Conservation (phyloP, 805 yeast genomes). For the Barnettozyma californica region DNA sequence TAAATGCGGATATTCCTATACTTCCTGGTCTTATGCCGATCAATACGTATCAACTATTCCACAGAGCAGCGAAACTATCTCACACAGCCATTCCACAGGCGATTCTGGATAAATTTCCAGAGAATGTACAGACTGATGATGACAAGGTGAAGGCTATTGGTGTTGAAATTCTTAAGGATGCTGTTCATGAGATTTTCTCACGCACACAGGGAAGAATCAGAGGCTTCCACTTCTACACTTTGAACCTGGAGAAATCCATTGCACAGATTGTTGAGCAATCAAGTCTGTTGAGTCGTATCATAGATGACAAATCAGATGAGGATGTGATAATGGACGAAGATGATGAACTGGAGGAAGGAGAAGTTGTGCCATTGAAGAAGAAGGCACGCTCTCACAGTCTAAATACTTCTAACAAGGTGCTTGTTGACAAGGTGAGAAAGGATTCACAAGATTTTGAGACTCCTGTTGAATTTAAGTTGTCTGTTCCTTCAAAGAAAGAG, state of each 20-base stretch:
- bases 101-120: constrained; percentile 50
- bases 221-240: constrained; percentile 89
- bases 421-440: constrained; percentile 27
- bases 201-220: constrained; percentile 54
- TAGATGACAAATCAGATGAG: constrained; percentile 38
- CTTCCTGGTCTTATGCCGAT: constrained; percentile 92
- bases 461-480: constrained; percentile 19
- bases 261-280: constrained; percentile 76
- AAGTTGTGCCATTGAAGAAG: constrained; percentile 5
- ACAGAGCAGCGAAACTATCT: constrained; percentile 82
- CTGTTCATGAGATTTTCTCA: constrained; percentile 51
- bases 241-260: constrained; percentile 87
- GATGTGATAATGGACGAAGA: constrained; percentile 29
- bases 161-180: constrained; percentile 62
- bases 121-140: constrained; percentile 58
- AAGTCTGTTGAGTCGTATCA: constrained; percentile 43
- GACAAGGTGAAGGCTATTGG: constrained; percentile 79
- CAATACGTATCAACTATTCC: constrained; percentile 74
- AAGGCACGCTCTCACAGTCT: constrained; percentile 19
- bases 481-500: constrained; percentile 43
- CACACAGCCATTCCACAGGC: constrained; percentile 75
- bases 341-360: constrained; percentile 11
- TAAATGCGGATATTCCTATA: constrained; percentile 45
- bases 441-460: constrained; percentile 23
- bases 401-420: constrained; percentile 37